Evolutionary conservation across 257 asterid genomes (phyloP).

Genomic region (Datura wrightii): DNA sequence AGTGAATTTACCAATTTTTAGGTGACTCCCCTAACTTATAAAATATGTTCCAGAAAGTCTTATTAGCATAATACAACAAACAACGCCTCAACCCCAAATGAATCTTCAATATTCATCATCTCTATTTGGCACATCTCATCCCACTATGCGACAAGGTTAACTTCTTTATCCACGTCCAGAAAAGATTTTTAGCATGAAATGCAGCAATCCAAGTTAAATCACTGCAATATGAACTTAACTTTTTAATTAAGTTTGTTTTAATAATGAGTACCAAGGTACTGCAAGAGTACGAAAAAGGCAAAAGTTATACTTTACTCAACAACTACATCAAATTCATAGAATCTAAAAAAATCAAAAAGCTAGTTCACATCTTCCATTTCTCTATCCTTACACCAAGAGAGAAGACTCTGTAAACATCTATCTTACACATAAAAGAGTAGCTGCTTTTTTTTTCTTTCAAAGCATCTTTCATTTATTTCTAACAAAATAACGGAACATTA

Average conservation of each 20-base stretch:
- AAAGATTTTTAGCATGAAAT: background rate
- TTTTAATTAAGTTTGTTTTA: background rate
- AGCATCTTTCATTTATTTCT: background rate
- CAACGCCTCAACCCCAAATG: background rate
- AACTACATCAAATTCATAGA: background rate
- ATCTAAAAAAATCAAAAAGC: background rate
- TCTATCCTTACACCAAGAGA: background rate
- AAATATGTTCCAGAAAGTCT: background rate
- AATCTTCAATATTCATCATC: background rate
- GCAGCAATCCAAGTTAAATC: background rate
- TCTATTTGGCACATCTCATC: background rate
- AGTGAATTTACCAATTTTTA: background rate
- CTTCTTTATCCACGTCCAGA: background rate
- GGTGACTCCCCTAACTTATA: background rate
- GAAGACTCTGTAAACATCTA: background rate
- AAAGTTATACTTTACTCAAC: background rate
- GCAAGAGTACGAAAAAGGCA: background rate
- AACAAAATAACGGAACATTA: background rate
- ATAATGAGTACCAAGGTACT: background rate
- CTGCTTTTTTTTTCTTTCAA: slow-evolving; percentile 4
- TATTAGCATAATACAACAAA: background rate
- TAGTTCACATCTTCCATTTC: background rate
- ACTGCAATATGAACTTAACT: background rate
- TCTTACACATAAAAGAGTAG: background rate
- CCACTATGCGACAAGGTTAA: background rate